Evolutionary conservation across 441 rosid genomes (phyloP).

Genomic region (Brassica hybrid): DNA sequence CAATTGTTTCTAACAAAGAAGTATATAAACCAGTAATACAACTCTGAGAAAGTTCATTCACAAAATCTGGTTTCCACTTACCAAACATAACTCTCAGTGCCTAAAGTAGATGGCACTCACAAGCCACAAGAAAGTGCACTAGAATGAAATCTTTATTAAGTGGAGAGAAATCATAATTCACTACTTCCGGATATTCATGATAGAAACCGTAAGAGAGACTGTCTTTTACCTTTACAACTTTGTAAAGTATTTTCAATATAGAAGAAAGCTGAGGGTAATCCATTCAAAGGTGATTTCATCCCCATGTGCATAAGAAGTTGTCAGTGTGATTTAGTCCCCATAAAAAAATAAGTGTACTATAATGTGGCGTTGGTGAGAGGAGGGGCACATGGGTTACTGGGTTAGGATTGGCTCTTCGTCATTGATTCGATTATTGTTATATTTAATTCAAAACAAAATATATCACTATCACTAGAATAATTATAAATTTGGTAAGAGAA

Average conservation of each 20-base stretch:
- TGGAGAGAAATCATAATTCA: background rate
- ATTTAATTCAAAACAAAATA: background rate
- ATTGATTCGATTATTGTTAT: background rate
- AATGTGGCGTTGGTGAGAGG: background rate
- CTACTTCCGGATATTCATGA: background rate
- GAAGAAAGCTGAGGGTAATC: constrained; percentile 3
- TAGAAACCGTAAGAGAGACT: background rate
- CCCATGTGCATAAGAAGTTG: constrained; percentile 23
- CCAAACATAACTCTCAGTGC: background rate
- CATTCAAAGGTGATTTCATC: background rate
- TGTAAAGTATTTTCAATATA: background rate
- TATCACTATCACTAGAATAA: background rate
- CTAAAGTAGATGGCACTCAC: background rate
- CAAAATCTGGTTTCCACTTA: background rate
- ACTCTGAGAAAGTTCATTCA: background rate
- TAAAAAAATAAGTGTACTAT: background rate
- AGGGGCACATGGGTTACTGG: constrained; percentile 10
- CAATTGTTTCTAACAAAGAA: background rate
- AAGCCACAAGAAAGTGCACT: background rate
- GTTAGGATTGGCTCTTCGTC: background rate
- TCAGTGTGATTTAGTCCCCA: background rate
- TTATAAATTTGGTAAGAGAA: background rate
- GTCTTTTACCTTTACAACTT: background rate
- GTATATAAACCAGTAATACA: background rate
- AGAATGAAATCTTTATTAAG: background rate